Evolutionary conservation across 2,329 filamentous ascomycete genomes (phyloP), one percentile per base, ranked within the genome.

Genomic region (Paraconiothyrium brasiliense): DNA sequence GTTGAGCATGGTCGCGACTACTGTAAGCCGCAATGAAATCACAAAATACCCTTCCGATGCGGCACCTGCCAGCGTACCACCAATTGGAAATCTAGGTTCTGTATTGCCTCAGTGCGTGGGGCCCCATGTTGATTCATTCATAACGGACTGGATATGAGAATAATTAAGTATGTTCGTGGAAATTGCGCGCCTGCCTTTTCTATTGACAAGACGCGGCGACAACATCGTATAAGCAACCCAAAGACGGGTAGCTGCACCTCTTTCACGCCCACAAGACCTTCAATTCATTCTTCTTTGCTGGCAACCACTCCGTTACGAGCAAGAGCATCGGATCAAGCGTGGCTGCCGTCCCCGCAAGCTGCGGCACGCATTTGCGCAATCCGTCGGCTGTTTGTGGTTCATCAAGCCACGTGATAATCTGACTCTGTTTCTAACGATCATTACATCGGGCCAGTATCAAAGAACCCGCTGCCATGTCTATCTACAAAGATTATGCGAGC

Each of bases 1-100:
- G 91, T 96, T 27, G 79, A 79, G n/a, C 89, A 90, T 68, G 94
- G 94, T 3, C 85, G 92, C 67, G 87, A 92, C 62, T 84, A 81
- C 72, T 84, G 83, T 67, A 77, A 76, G 62, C 69, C 69, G 60
- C 68, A 71, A 43, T 75, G 67, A 62, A 20, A n/a, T 30, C 27
- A 1, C 20, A 20, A 20, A 20, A 20, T 20, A 30, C 27, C 27
- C 27, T 30, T 30, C 27, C 6, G 27, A 30, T 30, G 27, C 27
- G 6, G 27, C 27, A 30, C 27, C 27, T 30, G 27, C 27, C 27
- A 30, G 27, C 27, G 27, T 6, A 30, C 27, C 27, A 30, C 27
- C 27, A 6, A 30, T 2, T 13, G 5, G 16, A 9, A 9, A 44
- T 16, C 8, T 22, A 24, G 44, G 27, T 11, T 1, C 41, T 37